phyloP scores from a whole-genome alignment of 352 stramenopile species.

The Phytophthora syringae region DNA sequence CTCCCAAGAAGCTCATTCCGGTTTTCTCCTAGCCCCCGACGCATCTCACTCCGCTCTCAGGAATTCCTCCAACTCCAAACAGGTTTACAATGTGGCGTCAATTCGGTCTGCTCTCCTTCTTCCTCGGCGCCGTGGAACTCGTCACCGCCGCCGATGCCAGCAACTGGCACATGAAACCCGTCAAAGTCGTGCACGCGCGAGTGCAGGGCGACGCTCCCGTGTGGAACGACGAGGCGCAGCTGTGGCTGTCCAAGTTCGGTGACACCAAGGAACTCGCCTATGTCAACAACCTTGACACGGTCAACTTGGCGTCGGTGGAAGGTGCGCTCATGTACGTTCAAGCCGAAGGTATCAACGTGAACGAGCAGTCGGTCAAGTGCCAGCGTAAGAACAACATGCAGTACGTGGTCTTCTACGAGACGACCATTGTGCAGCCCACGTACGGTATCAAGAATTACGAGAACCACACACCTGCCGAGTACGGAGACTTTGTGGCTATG shows the following conservation, averaged over 20 bases:
- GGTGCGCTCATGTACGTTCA: constrained; percentile 76
- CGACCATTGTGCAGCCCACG: constrained; percentile 67
- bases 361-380: constrained; percentile 58
- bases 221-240: constrained; percentile 39
- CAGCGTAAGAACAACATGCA: constrained; percentile 77
- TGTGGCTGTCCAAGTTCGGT: constrained; percentile 52
- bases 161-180: constrained; percentile 53
- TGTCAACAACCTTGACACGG: constrained; percentile 54
- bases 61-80: neutral
- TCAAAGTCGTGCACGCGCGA: constrained; percentile 63
- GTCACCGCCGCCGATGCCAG: constrained; percentile 3
- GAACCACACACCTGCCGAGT: constrained; percentile 47
- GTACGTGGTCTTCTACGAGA: constrained; percentile 78
- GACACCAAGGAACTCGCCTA: constrained; percentile 47
- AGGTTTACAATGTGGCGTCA: constrained; percentile 30
- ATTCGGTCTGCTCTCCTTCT: constrained; percentile 23
- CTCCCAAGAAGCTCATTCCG: constrained; percentile 9
- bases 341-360: constrained; percentile 66
- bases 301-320: constrained; percentile 71
- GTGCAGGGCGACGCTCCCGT: constrained; percentile 56
- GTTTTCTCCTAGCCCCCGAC: constrained; percentile 5
- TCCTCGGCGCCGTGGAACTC: constrained; percentile 12
- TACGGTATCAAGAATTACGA: constrained; percentile 56
- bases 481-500: constrained; percentile 68
- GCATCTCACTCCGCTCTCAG: neutral